Conservation (phyloP, 1,139 yeast species). For the Yamadazyma blattariae region DNA sequence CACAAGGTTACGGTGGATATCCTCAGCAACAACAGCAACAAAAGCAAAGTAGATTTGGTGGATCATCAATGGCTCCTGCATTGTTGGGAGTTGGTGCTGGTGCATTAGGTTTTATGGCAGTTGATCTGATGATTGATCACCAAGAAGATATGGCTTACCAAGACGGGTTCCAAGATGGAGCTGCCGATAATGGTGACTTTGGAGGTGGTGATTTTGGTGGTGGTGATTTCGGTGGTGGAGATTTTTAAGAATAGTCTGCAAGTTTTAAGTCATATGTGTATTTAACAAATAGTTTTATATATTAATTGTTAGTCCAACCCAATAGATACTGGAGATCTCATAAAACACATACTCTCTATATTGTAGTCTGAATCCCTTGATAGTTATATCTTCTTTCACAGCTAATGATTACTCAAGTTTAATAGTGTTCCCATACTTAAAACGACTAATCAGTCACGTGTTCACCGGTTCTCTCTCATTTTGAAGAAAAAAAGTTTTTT, state of each 20-base stretch:
- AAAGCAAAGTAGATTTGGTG: conserved; percentile 15
- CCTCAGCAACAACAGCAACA: conserved; percentile 18
- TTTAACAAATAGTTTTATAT: too few species aligned
- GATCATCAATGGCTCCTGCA: conserved; percentile 23
- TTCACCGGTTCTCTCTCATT: too few species aligned
- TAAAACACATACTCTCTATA: too few species aligned
- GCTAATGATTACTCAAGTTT: too few species aligned
- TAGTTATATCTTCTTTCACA: too few species aligned
- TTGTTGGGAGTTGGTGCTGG: conserved; percentile 83
- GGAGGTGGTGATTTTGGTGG: conserved; percentile 25
- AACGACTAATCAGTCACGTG: too few species aligned
- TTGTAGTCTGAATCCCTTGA: too few species aligned
- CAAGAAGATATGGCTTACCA: conserved; percentile 15
- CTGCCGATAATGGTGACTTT: conserved; percentile 21
- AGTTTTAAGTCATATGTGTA: background rate
- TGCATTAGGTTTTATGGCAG: conserved; percentile 24
- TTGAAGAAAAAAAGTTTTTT: background rate
- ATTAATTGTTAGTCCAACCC: too few species aligned
- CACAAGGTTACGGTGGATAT: conserved; percentile 16
- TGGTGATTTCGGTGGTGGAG: conserved; percentile 10
- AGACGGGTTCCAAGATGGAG: conserved; percentile 33
- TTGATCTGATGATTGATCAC: conserved; percentile 2
- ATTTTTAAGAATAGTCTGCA: conserved; percentile 5
- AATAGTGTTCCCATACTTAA: too few species aligned
- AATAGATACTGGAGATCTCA: too few species aligned